Evolutionary conservation across 257 asterid species (phyloP).

Genomic region (Plantago ovata): DNA sequence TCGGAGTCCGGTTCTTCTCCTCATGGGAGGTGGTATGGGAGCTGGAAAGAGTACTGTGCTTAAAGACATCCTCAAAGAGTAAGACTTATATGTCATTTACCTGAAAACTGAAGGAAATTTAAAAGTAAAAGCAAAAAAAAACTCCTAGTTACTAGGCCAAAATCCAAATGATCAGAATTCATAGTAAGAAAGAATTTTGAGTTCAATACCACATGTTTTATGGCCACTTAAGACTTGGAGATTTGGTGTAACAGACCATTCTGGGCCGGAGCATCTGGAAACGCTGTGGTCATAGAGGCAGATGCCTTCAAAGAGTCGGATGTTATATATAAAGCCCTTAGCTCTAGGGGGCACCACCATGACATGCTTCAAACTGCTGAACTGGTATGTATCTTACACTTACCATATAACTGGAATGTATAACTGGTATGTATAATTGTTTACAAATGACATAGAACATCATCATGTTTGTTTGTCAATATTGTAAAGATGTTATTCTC

Average conservation of each 20-base stretch:
- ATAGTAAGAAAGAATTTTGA: conserved; percentile 1
- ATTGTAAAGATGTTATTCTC: not conserved
- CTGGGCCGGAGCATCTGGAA: conserved; percentile 83
- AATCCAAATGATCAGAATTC: not conserved
- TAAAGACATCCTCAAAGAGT: conserved; percentile 94
- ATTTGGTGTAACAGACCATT: conserved; percentile 58
- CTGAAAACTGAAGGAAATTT: not conserved
- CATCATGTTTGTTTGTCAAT: not conserved
- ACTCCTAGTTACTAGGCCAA: too few relatives aligned
- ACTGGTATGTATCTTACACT: conserved; percentile 50
- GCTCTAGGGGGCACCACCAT: conserved; percentile 78
- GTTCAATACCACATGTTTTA: not conserved
- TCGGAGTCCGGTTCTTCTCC: conserved; percentile 85
- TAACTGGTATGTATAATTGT: too few relatives aligned
- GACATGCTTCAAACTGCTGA: conserved; percentile 95
- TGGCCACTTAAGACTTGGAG: not conserved
- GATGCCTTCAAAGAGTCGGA: conserved; percentile 97
- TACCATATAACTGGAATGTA: not conserved
- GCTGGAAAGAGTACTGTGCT: conserved; percentile 95
- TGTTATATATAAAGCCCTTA: conserved; percentile 89
- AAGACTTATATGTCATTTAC: conserved; percentile 24
- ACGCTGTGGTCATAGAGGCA: conserved; percentile 90
- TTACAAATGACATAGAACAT: too few relatives aligned
- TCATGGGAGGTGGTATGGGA: conserved; percentile 99
- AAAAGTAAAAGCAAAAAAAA: not conserved